Base-by-base conservation (phyloP, 2,329 filamentous ascomycete genomes). In the Hypoxylon sp. region DNA sequence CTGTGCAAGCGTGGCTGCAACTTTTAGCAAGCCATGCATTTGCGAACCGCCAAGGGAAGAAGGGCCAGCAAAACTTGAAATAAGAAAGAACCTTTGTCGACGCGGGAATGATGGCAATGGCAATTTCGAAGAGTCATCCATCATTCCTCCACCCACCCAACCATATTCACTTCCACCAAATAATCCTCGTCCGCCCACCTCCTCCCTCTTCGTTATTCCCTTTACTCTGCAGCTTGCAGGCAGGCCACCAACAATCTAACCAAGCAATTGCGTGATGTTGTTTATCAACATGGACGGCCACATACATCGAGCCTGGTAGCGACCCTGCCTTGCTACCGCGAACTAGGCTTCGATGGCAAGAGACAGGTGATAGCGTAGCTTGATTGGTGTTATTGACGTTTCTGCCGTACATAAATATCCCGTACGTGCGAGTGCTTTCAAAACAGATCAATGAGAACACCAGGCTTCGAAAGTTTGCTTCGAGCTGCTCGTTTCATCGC, bases 121-220 rank as follows among this genome's bases (percentile, higher is more conserved):
- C 8, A 37, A 31, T 54, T 42, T n/a, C 19, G 51, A 69, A 68
- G 65, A 70, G 68, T 68, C 68, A 70, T 70, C 65, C 48, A n/a
- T 29, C 37, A 54, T 29, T 52, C 37, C 50, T 37, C 17, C 56
- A 46, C 31, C n/a, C 32, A 62, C 32, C 62, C 42, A 57, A 57
- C 51, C 35, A 52, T 11, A 37, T 44, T 44, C 47, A 42, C 50
- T 50, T 37, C 11, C 47, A 27, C 39, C 55, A 24, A 17, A 35
- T 19, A 48, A 50, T 47, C 51, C 50, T 57, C 54, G 29, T 46
- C 31, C 42, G 52, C 50, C 13, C 47, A 54, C 31, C 21, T 27
- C 47, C 51, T 44, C 31, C 19, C 52, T 44, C 37, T 31, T 27
- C 31, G 32, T 47, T 35, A 50, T 56, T 44, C 29, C 50, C 37